Base-by-base conservation (phyloP, 1,284 basidiomycete genomes). In the Cryptococcus sp. region DNA sequence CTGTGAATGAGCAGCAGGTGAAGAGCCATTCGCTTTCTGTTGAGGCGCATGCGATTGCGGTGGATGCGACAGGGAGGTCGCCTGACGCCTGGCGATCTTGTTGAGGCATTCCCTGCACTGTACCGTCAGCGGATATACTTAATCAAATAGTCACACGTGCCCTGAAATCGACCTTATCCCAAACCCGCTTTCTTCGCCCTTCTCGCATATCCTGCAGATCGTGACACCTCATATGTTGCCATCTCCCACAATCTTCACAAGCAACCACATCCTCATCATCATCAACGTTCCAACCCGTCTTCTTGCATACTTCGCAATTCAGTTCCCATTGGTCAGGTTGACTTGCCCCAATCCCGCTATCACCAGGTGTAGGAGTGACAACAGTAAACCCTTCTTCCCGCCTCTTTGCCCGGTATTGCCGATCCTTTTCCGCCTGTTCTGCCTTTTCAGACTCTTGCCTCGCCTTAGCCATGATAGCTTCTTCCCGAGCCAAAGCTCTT, bases 161-260 rank as follows among this genome's bases (percentile, higher is more conserved):
- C 56, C 63, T 60, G 56, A 76, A 76, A 45, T 75, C 69, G 13
- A 73, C 72, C 39, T 65, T 62, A 47, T 73, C 69, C 75, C 75
- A 76, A 46, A 75, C 70, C 5, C 74, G 56, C n/a, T 54, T 49
- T 0, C 55, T 55, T 14, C 61, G 54, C 11, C 72, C 69, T 14
- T 66, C 59, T 1, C 58, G 48, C 4, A 53, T 49, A 55, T 75
- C 75, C 10, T 54, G 55, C 22, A 58, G 56, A 52, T 76, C 70
- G 50, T 74, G 72, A 52, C 75, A 76, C 36, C 62, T 64, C 24
- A 67, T 64, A 57, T 75, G 75, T 48, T 76, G 73, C 79, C 80
- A 80, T 24, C 77, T 67, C 10, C 76, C 75, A 58, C 79, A 81
- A 28, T 72, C 67, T 53, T 81, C 79, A 56, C 79, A 81, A 37